Conservation (phyloP, 495 filamentous ascomycete genomes). For the Penicillium arizonense region DNA sequence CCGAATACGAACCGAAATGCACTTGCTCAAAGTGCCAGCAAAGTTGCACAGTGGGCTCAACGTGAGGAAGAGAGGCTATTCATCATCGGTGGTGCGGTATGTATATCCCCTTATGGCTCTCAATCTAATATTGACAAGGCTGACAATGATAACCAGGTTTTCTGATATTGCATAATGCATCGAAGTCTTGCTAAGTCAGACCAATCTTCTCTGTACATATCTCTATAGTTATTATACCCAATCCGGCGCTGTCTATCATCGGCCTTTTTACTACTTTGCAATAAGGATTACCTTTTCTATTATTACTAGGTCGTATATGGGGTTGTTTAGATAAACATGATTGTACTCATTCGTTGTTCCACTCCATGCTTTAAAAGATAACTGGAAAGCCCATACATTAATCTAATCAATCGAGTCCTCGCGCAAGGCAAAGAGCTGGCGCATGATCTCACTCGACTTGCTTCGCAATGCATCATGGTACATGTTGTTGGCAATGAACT, state of each 20-base stretch:
- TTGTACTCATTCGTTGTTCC: neutral
- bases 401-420: slow-evolving; percentile 70
- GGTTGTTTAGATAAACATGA: neutral
- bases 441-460: slow-evolving; percentile 71
- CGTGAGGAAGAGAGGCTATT: slow-evolving; percentile 91
- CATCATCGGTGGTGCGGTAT: slow-evolving; percentile 88
- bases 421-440: slow-evolving; percentile 65
- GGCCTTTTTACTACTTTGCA: neutral
- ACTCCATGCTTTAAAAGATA: neutral
- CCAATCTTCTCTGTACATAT: slow-evolving; percentile 1
- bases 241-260: neutral
- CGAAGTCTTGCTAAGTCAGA: neutral
- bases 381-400: neutral
- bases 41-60: slow-evolving; percentile 84
- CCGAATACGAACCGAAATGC: slow-evolving; percentile 71
- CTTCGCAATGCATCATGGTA: slow-evolving; percentile 79
- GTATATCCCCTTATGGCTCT: slow-evolving; percentile 9
- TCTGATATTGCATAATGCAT: slow-evolving; percentile 6
- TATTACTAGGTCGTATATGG: too few species aligned
- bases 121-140: neutral
- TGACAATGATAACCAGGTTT: slow-evolving; percentile 20
- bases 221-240: slow-evolving; percentile 9
- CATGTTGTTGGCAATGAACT: slow-evolving; percentile 79
- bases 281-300: too few species aligned
- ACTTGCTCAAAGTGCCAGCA: slow-evolving; percentile 81